A percentile compares a stretch with the other conserved stretches of the same genome.
These are phyloP conservation scores for Circinella umbellata DNA, from an alignment of 371 early-diverging fungal species.

Conservation along the genomic window DNA sequence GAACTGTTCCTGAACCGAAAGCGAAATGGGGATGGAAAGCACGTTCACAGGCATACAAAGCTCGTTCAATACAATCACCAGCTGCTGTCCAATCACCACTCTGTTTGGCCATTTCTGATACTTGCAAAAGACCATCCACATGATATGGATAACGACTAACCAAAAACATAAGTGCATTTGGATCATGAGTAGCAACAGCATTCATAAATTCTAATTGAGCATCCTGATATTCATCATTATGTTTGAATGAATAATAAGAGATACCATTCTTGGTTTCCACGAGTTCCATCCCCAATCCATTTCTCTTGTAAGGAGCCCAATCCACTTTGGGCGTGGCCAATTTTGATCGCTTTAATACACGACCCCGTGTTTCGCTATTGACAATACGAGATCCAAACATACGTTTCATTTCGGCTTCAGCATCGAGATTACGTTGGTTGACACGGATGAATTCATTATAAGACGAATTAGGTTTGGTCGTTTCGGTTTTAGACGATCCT, in stretches of 20 bases:
- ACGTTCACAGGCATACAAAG: conserved; percentile 82
- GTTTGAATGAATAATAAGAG: conserved; percentile 68
- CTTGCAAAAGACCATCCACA: conserved; percentile 81
- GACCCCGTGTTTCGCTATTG: conserved; percentile 55
- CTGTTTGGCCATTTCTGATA: conserved; percentile 85
- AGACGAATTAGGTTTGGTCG: not conserved
- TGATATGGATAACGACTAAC: conserved; percentile 83
- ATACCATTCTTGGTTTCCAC: conserved; percentile 52
- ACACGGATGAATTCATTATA: conserved; percentile 55
- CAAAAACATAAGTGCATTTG: conserved; percentile 74
- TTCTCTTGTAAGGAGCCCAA: conserved; percentile 75
- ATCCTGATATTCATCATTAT: conserved; percentile 73
- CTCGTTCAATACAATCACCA: conserved; percentile 82
- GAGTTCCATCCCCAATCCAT: conserved; percentile 80
- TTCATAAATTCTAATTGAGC: conserved; percentile 75
- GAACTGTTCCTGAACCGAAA: conserved; percentile 66
- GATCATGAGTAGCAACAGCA: conserved; percentile 77
- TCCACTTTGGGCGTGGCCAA: conserved; percentile 75
- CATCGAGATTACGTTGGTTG: conserved; percentile 75
- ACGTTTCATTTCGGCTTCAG: conserved; percentile 87
- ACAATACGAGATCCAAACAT: conserved; percentile 89
- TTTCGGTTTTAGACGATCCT: conserved; percentile 1
- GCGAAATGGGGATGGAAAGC: conserved; percentile 85
- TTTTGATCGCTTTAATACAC: conserved; percentile 58
- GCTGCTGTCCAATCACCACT: conserved; percentile 78